Evolutionary conservation across 2,329 filamentous ascomycete species (phyloP).

Genomic region (Thermoascus crustaceus): DNA sequence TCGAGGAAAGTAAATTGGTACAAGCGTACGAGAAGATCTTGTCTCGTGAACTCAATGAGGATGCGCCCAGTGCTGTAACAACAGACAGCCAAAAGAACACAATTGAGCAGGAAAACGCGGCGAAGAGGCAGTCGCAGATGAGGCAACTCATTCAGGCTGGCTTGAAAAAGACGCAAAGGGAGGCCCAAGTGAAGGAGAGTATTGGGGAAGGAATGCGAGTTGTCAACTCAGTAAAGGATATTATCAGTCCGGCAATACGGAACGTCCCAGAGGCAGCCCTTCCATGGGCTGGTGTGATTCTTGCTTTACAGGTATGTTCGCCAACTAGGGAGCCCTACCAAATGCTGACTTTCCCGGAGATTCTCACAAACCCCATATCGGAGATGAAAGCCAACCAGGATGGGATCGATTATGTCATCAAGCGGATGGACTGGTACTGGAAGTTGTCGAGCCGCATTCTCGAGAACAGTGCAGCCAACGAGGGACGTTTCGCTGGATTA

Average conservation of each 20-base stretch:
- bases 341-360: constrained; percentile 1
- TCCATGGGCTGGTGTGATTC: constrained; percentile 30
- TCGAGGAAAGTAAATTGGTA: constrained; percentile 14
- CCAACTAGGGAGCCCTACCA: background rate
- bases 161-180: background rate
- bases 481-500: constrained; percentile 6
- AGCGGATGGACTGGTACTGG: constrained; percentile 35
- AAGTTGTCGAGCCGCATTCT: constrained; percentile 22
- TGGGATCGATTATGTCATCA: constrained; percentile 30
- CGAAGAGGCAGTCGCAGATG: background rate
- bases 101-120: too few relatives aligned
- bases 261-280: constrained; percentile 27
- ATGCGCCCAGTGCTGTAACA: background rate
- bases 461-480: constrained; percentile 13
- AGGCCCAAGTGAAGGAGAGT: too few relatives aligned
- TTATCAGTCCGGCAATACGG: constrained; percentile 20
- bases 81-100: background rate
- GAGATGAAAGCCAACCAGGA: constrained; percentile 22
- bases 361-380: constrained; percentile 17
- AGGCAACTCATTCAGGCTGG: background rate
- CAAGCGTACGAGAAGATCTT: constrained; percentile 18
- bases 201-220: background rate
- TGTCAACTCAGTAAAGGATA: constrained; percentile 16
- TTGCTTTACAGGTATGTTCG: constrained; percentile 25
- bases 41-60: constrained; percentile 8